Evolutionary conservation across 2,329 filamentous ascomycete species (phyloP).

Genomic region (Talaromyces funiculosus): DNA sequence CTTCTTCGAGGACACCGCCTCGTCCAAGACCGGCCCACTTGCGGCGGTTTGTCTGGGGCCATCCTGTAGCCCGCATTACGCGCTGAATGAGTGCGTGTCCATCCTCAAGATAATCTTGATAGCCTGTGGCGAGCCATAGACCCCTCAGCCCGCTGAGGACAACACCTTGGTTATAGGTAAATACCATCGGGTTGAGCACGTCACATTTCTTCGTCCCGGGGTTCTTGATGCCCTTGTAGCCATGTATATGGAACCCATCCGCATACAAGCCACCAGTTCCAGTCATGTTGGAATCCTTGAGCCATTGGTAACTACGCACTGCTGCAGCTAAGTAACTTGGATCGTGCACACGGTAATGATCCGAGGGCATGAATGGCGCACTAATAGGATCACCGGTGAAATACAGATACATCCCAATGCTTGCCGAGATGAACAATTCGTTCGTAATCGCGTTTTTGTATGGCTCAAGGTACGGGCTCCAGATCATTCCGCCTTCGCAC

Average conservation of each 20-base stretch:
- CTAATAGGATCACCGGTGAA: conserved; percentile 75
- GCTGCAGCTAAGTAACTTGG: conserved; percentile 67
- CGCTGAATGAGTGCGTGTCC: conserved; percentile 70
- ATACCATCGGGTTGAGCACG: conserved; percentile 77
- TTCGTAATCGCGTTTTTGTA: conserved; percentile 99
- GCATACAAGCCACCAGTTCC: conserved; percentile 68
- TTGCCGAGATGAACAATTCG: conserved; percentile 79
- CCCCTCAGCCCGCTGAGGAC: conserved; percentile 74
- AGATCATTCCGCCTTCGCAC: conserved; percentile 83
- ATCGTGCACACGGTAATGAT: conserved; percentile 44
- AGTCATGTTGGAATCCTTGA: conserved; percentile 73
- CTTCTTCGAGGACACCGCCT: conserved; percentile 74
- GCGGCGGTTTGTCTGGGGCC: conserved; percentile 43
- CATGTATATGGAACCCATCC: conserved; percentile 82
- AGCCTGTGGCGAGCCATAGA: conserved; percentile 72
- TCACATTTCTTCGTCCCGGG: conserved; percentile 70
- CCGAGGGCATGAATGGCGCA: conserved; percentile 55
- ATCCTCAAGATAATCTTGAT: conserved; percentile 65
- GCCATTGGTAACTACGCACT: conserved; percentile 73
- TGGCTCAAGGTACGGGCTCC: conserved; percentile 72
- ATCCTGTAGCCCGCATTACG: conserved; percentile 75
- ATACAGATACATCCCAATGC: conserved; percentile 81
- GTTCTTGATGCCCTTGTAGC: conserved; percentile 52
- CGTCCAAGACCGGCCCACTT: conserved; percentile 71
- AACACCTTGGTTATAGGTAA: conserved; percentile 94